These are phyloP conservation scores for Fusarium sambucinum DNA, from an alignment of 2,329 filamentous ascomycete species.

Conservation along the genomic window DNA sequence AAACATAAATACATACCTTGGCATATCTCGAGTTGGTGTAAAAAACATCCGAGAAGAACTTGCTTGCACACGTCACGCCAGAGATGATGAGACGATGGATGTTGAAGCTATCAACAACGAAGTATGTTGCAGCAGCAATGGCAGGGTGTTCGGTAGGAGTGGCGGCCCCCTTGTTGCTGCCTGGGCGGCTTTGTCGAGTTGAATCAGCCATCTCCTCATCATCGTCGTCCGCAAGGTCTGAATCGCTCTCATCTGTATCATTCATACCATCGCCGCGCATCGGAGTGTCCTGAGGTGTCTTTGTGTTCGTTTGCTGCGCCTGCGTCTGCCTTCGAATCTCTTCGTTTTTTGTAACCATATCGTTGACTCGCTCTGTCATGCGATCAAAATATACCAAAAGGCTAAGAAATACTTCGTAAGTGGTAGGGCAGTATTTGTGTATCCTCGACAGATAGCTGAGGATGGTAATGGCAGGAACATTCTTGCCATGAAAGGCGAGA, in stretches of 20 bases:
- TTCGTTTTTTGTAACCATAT: slow-evolving; percentile 77
- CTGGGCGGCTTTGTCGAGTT: slow-evolving; percentile 42
- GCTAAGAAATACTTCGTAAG: slow-evolving; percentile 97
- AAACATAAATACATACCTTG: slow-evolving; percentile 74
- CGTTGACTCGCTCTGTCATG: slow-evolving; percentile 97
- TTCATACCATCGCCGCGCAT: slow-evolving; percentile 48
- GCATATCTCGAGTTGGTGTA: slow-evolving; percentile 99
- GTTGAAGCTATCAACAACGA: slow-evolving; percentile 99
- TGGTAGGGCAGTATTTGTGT: slow-evolving; percentile 98
- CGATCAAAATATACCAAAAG: slow-evolving; percentile 97
- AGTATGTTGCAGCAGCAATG: slow-evolving; percentile 66
- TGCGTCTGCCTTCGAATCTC: slow-evolving; percentile 57
- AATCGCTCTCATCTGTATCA: slow-evolving; percentile 61
- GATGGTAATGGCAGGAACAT: slow-evolving; percentile 96
- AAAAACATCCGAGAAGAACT: slow-evolving; percentile 99
- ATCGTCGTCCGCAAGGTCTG: slow-evolving; percentile 64
- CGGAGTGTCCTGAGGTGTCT: slow-evolving; percentile 46
- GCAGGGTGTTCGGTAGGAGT: slow-evolving; percentile 43
- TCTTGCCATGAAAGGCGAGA: slow-evolving; percentile 97
- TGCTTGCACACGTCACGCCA: slow-evolving; percentile 97
- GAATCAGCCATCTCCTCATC: slow-evolving; percentile 53
- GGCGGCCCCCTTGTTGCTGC: slow-evolving; percentile 40
- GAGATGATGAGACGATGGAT: slow-evolving; percentile 97
- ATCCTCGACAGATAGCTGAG: slow-evolving; percentile 95
- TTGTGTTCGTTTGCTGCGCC: slow-evolving; percentile 20